A percentile compares a stretch with the other conserved stretches of the same genome.
Conservation (phyloP, 495 filamentous ascomycete genomes). For the Annulohypoxylon stygium region DNA sequence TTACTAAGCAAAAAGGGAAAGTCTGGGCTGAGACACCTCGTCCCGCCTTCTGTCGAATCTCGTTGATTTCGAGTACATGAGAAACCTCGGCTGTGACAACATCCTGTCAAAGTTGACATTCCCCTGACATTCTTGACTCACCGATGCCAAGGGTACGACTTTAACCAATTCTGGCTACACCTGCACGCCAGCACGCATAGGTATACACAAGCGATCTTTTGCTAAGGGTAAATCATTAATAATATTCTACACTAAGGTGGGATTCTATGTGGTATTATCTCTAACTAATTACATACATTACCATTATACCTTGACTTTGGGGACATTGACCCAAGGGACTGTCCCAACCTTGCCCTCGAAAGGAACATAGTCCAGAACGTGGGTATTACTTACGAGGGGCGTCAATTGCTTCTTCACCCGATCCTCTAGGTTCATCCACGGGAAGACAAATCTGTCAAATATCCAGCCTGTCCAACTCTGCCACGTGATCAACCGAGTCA, state of each 20-base stretch:
- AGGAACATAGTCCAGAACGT: slow-evolving; percentile 3
- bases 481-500: slow-evolving; percentile 37
- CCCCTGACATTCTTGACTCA: no score
- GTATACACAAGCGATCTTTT: not conserved
- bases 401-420: not conserved
- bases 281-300: not conserved
- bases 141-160: no score
- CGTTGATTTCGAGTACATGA: no score
- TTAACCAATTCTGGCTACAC: not conserved
- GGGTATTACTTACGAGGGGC: slow-evolving; percentile 1
- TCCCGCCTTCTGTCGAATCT: no score
- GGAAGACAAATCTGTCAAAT: slow-evolving; percentile 12
- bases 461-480: slow-evolving; percentile 10
- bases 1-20: no score
- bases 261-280: not conserved
- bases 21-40: no score
- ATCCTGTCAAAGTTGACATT: no score
- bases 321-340: not conserved
- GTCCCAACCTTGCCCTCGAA: not conserved
- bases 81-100: no score
- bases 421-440: not conserved
- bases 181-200: not conserved
- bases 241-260: slow-evolving; percentile 8
- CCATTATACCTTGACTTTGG: not conserved
- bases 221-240: not conserved